These are phyloP conservation scores for Scheffersomyces titani DNA, from an alignment of 1,139 yeast species.

Conservation along the genomic window DNA sequence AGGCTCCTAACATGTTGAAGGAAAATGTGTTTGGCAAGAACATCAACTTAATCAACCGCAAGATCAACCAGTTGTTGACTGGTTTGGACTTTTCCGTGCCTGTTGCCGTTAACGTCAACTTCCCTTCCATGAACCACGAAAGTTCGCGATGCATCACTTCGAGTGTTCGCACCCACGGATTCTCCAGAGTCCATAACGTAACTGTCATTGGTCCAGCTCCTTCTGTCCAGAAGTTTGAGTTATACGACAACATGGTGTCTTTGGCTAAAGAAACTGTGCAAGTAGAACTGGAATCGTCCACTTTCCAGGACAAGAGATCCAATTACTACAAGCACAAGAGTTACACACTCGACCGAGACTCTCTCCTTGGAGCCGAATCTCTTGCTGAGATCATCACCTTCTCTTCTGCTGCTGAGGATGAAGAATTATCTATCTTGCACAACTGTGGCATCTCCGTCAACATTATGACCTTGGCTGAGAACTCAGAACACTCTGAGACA, in stretches of 20 bases:
- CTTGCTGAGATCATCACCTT: conserved; percentile 9
- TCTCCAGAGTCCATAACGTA: conserved; percentile 4
- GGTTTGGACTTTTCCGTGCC: conserved; percentile 3
- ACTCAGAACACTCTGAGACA: neutral
- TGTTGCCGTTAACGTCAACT: conserved; percentile 25
- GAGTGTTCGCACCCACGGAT: neutral
- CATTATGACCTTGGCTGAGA: conserved; percentile 7
- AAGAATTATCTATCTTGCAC: conserved; percentile 14
- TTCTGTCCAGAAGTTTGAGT: conserved; percentile 7
- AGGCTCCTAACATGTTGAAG: conserved; percentile 14
- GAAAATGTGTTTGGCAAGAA: conserved; percentile 28
- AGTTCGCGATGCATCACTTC: conserved; percentile 27
- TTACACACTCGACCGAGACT: conserved; percentile 3
- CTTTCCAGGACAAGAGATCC: conserved; percentile 19
- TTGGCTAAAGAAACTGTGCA: conserved; percentile 1
- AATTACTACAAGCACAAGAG: conserved; percentile 18
- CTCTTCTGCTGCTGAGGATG: conserved; percentile 7
- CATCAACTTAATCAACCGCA: conserved; percentile 25
- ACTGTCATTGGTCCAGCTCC: conserved; percentile 1
- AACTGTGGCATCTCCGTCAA: conserved; percentile 25
- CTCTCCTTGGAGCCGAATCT: conserved; percentile 4
- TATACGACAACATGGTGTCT: conserved; percentile 11
- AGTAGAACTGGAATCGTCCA: conserved; percentile 8
- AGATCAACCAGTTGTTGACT: conserved; percentile 16
- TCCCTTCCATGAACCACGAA: conserved; percentile 34